Evolutionary conservation across 441 rosid genomes (phyloP).

Genomic region (Populus hybrid): DNA sequence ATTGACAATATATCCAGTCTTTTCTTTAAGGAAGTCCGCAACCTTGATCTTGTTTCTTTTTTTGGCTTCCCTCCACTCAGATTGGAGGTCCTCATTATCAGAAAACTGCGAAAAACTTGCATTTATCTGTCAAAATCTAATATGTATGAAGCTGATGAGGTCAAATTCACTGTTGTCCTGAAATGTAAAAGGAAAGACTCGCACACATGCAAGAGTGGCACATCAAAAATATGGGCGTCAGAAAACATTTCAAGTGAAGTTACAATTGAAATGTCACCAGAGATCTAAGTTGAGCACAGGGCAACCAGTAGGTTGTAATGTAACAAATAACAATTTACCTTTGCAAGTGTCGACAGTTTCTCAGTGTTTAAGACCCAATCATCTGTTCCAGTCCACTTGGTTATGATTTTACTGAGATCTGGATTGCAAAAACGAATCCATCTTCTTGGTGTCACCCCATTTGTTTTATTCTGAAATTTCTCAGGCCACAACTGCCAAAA

Average conservation of each 20-base stretch:
- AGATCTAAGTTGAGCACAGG: neutral
- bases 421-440: conserved; percentile 71
- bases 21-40: conserved; percentile 33
- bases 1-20: conserved; percentile 38
- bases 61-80: conserved; percentile 39
- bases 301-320: neutral
- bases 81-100: conserved; percentile 30
- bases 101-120: conserved; percentile 36
- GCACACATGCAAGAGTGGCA: neutral
- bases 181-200: neutral
- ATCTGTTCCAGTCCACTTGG: conserved; percentile 59
- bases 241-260: neutral
- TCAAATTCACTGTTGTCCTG: neutral
- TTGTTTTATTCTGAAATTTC: conserved; percentile 68
- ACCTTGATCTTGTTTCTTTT: conserved; percentile 45
- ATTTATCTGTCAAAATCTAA: neutral
- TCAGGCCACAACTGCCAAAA: conserved; percentile 54
- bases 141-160: neutral
- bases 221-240: neutral
- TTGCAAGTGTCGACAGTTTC: conserved; percentile 26
- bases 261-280: neutral
- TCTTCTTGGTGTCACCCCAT: conserved; percentile 71
- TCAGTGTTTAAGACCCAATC: conserved; percentile 47
- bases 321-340: conserved; percentile 21
- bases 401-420: conserved; percentile 45